Evolutionary conservation across 2,329 filamentous ascomycete genomes (phyloP), one percentile per base, ranked within the genome.

Genomic region (Pseudovirgaria hyperparasitica): DNA sequence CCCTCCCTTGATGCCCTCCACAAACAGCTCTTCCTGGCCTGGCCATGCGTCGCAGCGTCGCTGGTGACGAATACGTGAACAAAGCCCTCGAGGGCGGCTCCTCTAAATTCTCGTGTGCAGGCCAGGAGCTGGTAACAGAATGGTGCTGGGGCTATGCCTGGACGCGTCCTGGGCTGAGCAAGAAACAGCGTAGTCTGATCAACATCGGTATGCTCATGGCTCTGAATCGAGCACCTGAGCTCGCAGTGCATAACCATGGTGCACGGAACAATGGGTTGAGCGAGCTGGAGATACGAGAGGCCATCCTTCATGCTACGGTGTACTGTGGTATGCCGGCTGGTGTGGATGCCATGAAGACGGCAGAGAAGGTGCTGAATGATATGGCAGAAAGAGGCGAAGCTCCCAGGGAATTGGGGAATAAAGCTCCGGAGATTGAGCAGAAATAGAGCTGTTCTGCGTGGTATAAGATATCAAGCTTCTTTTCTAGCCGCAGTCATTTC

Each of bases 161-260:
- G 73, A 67, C 67, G 4, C 63, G 73, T 6, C 71, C 70, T 1
- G 73, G 72, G 0, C 61, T 78, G 6, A 63, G 67, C 19, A 62
- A 65, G 32, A 72, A 76, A 45, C 65, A 71, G 37, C 62, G 73
- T 24, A 69, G 62, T 28, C 56, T 78, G 29, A 52, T 78, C 28
- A 76, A 76, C 45, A 69, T 77, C 25, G 71, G 65, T 25, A 76
- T 78, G 65, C 55, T 78, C 23, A 69, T 67, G 46, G 70, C 70
- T 3, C 56, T 75, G 34, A 76, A 76, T 39, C 58, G 68, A 5
- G 58, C 55, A 5, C 62, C 66, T 0, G 73, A 78, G 43, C 54
- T 78, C 30, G 71, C 58, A 0, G 62, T 71, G 6, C 73, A 78
- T 43, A 58, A 73, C n/a, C 57, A 70, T 13, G 72, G 72, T 0